These are phyloP conservation scores for Tetracentron sinense DNA, from an alignment of 164 flowering plant genomes.

Conservation along the genomic window DNA sequence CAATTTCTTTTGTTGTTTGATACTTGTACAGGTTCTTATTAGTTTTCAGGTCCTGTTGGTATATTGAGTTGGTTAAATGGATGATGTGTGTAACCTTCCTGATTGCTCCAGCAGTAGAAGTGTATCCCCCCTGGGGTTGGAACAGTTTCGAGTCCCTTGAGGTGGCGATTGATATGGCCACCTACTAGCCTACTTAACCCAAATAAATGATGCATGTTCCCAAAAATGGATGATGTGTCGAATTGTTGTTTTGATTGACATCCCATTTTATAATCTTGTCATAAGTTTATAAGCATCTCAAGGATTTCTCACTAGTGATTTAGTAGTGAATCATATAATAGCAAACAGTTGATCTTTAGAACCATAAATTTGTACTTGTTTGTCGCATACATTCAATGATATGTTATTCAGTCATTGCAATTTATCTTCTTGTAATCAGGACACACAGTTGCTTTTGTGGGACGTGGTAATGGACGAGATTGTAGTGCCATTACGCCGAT, in stretches of 20 bases:
- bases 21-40: neutral
- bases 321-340: neutral
- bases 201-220: no score
- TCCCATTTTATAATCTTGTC: neutral
- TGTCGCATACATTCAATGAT: neutral
- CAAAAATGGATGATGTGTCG: no score
- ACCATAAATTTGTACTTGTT: neutral
- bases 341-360: no score
- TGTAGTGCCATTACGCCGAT: conserved; percentile 84
- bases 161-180: no score
- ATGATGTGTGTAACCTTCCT: no score
- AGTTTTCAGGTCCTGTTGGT: neutral
- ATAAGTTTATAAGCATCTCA: neutral
- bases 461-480: conserved; percentile 93
- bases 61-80: neutral
- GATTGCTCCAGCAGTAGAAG: no score
- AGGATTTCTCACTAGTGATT: no score
- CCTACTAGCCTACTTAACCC: no score
- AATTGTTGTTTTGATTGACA: no score
- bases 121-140: no score
- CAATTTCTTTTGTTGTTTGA: neutral
- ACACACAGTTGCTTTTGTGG: conserved; percentile 90
- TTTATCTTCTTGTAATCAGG: conserved; percentile 41
- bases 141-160: no score
- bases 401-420: neutral